These are phyloP conservation scores for Ustilago hordei DNA, from an alignment of 1,284 basidiomycete species.

Conservation along the genomic window DNA sequence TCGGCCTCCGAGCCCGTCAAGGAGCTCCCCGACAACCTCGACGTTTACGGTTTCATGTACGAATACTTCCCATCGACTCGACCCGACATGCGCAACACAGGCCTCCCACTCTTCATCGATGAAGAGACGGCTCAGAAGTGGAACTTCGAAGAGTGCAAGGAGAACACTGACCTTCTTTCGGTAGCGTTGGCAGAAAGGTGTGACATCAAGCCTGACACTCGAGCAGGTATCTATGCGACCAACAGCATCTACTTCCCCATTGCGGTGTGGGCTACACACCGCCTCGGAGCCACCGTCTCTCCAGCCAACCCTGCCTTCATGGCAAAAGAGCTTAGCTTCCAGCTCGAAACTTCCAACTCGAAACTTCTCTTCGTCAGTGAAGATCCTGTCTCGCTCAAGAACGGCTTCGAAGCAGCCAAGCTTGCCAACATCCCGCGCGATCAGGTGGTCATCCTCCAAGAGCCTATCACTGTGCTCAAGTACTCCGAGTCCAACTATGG, in stretches of 20 bases:
- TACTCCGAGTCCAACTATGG: conserved; percentile 43
- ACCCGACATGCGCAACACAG: conserved; percentile 53
- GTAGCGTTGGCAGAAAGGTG: conserved; percentile 29
- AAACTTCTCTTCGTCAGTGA: conserved; percentile 76
- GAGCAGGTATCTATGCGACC: conserved; percentile 52
- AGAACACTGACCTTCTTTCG: conserved; percentile 51
- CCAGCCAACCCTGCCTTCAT: conserved; percentile 80
- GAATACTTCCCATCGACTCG: conserved; percentile 56
- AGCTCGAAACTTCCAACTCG: conserved; percentile 73
- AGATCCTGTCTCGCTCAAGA: conserved; percentile 70
- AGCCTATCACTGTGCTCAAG: conserved; percentile 43
- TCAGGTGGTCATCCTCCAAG: conserved; percentile 48
- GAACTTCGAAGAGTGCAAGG: conserved; percentile 53
- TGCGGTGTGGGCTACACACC: conserved; percentile 80
- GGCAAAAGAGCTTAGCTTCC: conserved; percentile 74
- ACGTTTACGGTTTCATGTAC: conserved; percentile 57
- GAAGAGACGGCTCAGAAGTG: conserved; percentile 51
- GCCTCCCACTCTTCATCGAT: conserved; percentile 56
- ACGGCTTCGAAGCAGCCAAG: conserved; percentile 74
- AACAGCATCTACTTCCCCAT: conserved; percentile 76
- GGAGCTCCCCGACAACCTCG: conserved; percentile 52
- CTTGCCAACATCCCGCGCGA: conserved; percentile 74
- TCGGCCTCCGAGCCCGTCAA: conserved; percentile 38
- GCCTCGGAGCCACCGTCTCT: conserved; percentile 79
- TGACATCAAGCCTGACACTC: conserved; percentile 40